A percentile compares a stretch with the other conserved stretches of the same genome.
Conservation (phyloP, 2,329 filamentous ascomycete species). For the Fusarium compactum region DNA sequence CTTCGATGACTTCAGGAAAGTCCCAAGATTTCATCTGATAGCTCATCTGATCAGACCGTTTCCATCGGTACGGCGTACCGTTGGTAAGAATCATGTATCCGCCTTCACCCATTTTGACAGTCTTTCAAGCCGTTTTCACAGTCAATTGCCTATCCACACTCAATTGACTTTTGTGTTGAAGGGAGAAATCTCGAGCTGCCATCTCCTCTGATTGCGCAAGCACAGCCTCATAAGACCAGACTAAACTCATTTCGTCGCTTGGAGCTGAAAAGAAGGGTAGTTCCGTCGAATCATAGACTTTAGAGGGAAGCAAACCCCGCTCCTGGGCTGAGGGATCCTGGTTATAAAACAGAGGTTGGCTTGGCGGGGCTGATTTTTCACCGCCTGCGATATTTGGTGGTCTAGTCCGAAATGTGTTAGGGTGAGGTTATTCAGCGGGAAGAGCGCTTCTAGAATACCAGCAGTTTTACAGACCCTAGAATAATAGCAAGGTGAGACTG, state of each 20-base stretch:
- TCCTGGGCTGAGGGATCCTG: not conserved
- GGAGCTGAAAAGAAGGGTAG: not conserved
- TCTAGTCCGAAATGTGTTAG: not conserved
- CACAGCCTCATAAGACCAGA: not conserved
- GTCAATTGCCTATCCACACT: not conserved
- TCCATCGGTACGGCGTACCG: conserved; percentile 27
- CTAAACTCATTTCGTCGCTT: conserved; percentile 2
- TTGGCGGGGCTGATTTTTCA: not conserved
- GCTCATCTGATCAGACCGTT: conserved; percentile 1
- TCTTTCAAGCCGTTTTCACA: not conserved
- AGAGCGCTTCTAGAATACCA: not conserved
- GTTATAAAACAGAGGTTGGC: not conserved
- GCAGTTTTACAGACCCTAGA: too few relatives aligned
- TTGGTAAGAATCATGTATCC: conserved; percentile 7
- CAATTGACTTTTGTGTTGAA: too few relatives aligned
- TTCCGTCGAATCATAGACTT: not conserved
- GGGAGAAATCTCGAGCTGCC: not conserved
- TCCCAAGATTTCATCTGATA: conserved; percentile 19
- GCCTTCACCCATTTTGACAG: conserved; percentile 7
- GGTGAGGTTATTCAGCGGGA: not conserved
- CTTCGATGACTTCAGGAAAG: conserved; percentile 11
- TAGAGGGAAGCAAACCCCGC: not conserved
- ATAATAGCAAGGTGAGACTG: not conserved
- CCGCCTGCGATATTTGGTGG: not conserved
- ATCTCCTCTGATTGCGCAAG: conserved; percentile 1